Evolutionary conservation across 257 asterid genomes (phyloP).

Genomic region (Forsythia viridissima): DNA sequence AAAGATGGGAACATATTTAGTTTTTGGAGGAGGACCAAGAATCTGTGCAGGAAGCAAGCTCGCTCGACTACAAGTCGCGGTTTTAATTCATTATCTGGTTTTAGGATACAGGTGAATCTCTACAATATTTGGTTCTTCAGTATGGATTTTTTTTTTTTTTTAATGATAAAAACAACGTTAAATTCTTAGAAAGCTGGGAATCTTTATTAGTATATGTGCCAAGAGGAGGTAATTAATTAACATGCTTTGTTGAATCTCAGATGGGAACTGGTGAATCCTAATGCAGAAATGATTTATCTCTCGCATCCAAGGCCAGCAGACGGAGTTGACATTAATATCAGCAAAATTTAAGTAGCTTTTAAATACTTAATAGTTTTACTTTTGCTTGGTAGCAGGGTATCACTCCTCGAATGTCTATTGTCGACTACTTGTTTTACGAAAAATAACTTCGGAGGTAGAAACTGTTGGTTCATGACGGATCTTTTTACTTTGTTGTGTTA

Average conservation of each 20-base stretch:
- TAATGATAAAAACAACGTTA: neutral
- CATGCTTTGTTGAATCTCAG: slow-evolving; percentile 24
- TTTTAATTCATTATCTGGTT: slow-evolving; percentile 54
- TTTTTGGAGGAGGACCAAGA: slow-evolving; percentile 65
- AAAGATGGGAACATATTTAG: slow-evolving; percentile 48
- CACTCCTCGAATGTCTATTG: too few relatives aligned
- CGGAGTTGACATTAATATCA: slow-evolving; percentile 47
- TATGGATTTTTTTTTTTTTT: neutral
- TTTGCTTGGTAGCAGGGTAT: neutral
- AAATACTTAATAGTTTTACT: neutral
- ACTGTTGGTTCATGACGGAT: too few relatives aligned
- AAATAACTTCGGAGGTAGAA: too few relatives aligned
- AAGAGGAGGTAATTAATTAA: neutral
- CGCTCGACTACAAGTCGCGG: slow-evolving; percentile 50
- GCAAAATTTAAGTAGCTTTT: slow-evolving; percentile 24
- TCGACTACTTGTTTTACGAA: too few relatives aligned
- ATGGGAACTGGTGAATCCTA: slow-evolving; percentile 50
- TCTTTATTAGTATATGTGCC: neutral
- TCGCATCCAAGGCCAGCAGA: slow-evolving; percentile 47
- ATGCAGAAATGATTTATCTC: slow-evolving; percentile 41
- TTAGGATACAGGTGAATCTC: slow-evolving; percentile 50
- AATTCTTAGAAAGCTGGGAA: neutral
- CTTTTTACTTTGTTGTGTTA: too few relatives aligned
- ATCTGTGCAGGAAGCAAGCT: slow-evolving; percentile 66
- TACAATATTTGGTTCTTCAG: neutral